Evolutionary conservation across 352 stramenopile species (phyloP).

Genomic region (Halophytophthora batemanensis): DNA sequence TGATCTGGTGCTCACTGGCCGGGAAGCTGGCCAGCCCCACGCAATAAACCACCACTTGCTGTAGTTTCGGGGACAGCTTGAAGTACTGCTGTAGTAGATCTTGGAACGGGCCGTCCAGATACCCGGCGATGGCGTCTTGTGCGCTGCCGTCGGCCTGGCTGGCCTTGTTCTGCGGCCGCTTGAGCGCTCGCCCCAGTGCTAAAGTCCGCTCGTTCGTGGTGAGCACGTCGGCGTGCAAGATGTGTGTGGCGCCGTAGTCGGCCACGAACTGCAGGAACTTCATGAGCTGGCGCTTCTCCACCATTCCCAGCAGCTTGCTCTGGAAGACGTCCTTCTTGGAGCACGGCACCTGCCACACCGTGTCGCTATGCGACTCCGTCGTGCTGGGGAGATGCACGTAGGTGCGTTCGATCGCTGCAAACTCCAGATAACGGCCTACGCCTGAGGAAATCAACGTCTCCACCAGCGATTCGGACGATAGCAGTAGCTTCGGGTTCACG

Average conservation of each 20-base stretch:
- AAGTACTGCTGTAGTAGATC: conserved; percentile 69
- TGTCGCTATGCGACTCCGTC: conserved; percentile 22
- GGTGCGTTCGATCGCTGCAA: conserved; percentile 80
- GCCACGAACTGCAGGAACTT: conserved; percentile 90
- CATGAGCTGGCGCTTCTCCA: conserved; percentile 89
- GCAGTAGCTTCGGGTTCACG: conserved; percentile 73
- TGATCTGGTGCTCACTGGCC: conserved; percentile 43
- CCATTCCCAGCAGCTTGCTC: conserved; percentile 76
- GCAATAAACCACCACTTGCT: conserved; percentile 85
- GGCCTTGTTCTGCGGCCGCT: conserved; percentile 86
- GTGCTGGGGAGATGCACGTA: conserved; percentile 55
- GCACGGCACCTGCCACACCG: conserved; percentile 81
- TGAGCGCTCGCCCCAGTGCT: conserved; percentile 71
- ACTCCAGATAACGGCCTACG: conserved; percentile 86
- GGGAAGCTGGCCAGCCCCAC: conserved; percentile 73
- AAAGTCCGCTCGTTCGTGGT: conserved; percentile 86
- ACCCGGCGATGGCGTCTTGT: conserved; percentile 25
- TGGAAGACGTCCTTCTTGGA: conserved; percentile 90
- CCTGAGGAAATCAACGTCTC: conserved; percentile 83
- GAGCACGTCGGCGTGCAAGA: conserved; percentile 67
- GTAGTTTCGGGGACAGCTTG: conserved; percentile 71
- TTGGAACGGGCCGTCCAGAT: conserved; percentile 62
- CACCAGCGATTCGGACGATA: conserved; percentile 77
- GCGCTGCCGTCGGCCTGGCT: conserved; percentile 31
- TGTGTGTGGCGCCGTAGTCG: conserved; percentile 77